Evolutionary conservation across 2,329 filamentous ascomycete species (phyloP).

Genomic region (Colletotrichum melonis): DNA sequence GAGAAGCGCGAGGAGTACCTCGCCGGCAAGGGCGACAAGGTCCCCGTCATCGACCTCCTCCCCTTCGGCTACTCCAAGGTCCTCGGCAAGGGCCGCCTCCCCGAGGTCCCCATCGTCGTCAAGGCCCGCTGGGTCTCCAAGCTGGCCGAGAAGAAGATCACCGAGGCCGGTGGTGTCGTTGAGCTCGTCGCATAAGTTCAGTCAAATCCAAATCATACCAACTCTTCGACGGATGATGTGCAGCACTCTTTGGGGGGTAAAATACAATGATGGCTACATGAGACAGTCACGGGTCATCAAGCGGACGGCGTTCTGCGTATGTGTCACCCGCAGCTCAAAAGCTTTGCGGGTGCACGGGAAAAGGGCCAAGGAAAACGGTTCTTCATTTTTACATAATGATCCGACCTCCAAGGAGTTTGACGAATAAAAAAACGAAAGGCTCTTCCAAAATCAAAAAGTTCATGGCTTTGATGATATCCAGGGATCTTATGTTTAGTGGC

Average conservation of each 20-base stretch:
- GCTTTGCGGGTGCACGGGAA: slow-evolving; percentile 34
- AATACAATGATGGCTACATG: slow-evolving; percentile 23
- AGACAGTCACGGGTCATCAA: slow-evolving; percentile 3
- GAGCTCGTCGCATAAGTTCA: slow-evolving; percentile 85
- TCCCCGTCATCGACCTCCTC: slow-evolving; percentile 97
- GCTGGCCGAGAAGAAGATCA: slow-evolving; percentile 99
- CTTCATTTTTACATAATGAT: slow-evolving; percentile 38
- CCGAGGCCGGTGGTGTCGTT: slow-evolving; percentile 93
- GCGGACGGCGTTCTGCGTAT: slow-evolving; percentile 31
- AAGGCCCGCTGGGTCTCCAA: slow-evolving; percentile 95
- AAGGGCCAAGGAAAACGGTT: slow-evolving; percentile 29
- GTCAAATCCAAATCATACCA: background rate
- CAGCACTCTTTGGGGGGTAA: slow-evolving; percentile 4
- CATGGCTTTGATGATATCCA: slow-evolving; percentile 5
- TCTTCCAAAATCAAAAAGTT: slow-evolving; percentile 30
- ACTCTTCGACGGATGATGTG: slow-evolving; percentile 9
- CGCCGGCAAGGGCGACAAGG: slow-evolving; percentile 86
- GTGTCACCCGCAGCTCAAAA: slow-evolving; percentile 16
- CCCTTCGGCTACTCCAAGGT: slow-evolving; percentile 98
- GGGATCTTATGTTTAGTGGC: slow-evolving; percentile 14
- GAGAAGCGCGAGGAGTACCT: slow-evolving; percentile 96
- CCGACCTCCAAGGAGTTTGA: slow-evolving; percentile 35
- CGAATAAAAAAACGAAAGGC: slow-evolving; percentile 37
- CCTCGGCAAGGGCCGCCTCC: slow-evolving; percentile 96
- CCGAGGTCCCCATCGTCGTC: slow-evolving; percentile 92